A percentile compares a stretch with the other conserved stretches of the same genome.
Evolutionary conservation across 805 yeast genomes (phyloP).

Genomic region (Ogataea pini): DNA sequence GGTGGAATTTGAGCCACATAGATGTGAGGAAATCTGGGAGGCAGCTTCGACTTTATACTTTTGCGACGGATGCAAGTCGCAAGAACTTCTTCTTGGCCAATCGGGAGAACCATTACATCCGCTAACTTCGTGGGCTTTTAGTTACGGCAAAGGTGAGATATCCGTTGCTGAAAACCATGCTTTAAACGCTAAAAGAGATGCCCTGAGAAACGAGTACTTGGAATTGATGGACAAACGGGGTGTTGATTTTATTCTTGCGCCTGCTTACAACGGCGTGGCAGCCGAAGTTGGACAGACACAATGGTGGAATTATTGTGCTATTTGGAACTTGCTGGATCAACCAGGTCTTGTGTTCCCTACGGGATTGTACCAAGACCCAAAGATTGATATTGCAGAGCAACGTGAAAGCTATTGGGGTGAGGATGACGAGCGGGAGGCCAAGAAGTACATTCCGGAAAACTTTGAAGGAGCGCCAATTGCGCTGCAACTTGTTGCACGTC

Average conservation of each 20-base stretch:
- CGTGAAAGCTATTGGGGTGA: slow-evolving; percentile 42
- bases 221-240: slow-evolving; percentile 51
- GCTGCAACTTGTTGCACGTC: slow-evolving; percentile 52
- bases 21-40: slow-evolving; percentile 56
- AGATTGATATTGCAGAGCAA: slow-evolving; percentile 48
- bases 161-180: slow-evolving; percentile 53
- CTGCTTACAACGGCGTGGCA: slow-evolving; percentile 68
- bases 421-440: slow-evolving; percentile 48
- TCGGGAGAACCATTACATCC: slow-evolving; percentile 73
- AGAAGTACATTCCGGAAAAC: slow-evolving; percentile 45
- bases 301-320: slow-evolving; percentile 79
- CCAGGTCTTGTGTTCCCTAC: slow-evolving; percentile 69
- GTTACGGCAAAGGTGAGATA: slow-evolving; percentile 58
- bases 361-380: slow-evolving; percentile 54
- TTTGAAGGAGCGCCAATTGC: slow-evolving; percentile 56
- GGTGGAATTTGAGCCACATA: slow-evolving; percentile 56
- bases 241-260: slow-evolving; percentile 66
- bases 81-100: slow-evolving; percentile 47
- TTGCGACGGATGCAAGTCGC: slow-evolving; percentile 66
- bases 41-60: slow-evolving; percentile 57
- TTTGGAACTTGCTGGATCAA: slow-evolving; percentile 69
- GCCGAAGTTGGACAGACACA: slow-evolving; percentile 50
- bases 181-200: slow-evolving; percentile 55
- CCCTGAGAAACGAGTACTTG: slow-evolving; percentile 55
- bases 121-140: slow-evolving; percentile 60